A percentile compares a stretch with the other conserved stretches of the same genome.
phyloP scores from a whole-genome alignment of 2,329 filamentous ascomycete species.

The Spiromastix sp. region DNA sequence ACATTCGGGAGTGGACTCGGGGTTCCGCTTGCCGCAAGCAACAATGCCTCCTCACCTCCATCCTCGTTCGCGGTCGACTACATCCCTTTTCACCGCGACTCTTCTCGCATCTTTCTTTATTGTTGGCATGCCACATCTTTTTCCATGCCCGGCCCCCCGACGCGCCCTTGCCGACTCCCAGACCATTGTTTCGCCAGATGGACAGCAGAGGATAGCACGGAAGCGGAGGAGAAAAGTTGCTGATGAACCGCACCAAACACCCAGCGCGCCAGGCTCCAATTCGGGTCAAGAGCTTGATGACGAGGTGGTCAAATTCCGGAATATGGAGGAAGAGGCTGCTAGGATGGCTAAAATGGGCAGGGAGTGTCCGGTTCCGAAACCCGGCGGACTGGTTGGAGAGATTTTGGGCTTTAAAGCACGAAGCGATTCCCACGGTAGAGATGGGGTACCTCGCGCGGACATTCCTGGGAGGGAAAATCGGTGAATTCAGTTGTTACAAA shows the following conservation, averaged over 20 bases:
- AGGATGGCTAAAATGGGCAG: slow-evolving; percentile 40
- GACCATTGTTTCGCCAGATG: slow-evolving; percentile 31
- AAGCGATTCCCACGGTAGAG: slow-evolving; percentile 11
- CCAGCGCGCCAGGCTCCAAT: slow-evolving; percentile 1
- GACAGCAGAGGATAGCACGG: slow-evolving; percentile 30
- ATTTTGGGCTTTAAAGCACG: slow-evolving; percentile 57
- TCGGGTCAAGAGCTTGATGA: slow-evolving; percentile 13
- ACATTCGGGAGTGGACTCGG: too few relatives aligned
- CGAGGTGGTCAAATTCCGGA: slow-evolving; percentile 35
- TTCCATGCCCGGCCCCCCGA: slow-evolving; percentile 81
- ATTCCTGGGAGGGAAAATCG: slow-evolving; percentile 10
- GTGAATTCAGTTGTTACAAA: too few relatives aligned
- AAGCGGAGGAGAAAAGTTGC: slow-evolving; percentile 26
- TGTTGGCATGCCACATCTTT: slow-evolving; percentile 76
- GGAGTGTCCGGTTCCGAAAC: slow-evolving; percentile 90
- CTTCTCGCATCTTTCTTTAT: slow-evolving; percentile 84
- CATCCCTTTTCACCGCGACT: slow-evolving; percentile 89
- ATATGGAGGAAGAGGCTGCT: slow-evolving; percentile 32
- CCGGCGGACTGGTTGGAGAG: slow-evolving; percentile 64
- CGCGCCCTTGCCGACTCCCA: slow-evolving; percentile 62
- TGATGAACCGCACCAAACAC: slow-evolving; percentile 8
- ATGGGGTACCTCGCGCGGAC: slow-evolving; percentile 7
- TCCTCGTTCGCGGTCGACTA: slow-evolving; percentile 85
- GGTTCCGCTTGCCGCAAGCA: too few relatives aligned
- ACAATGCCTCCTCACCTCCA: slow-evolving; percentile 77